Evolutionary conservation across 805 yeast genomes (phyloP).

Genomic region (Spathaspora passalidarum): DNA sequence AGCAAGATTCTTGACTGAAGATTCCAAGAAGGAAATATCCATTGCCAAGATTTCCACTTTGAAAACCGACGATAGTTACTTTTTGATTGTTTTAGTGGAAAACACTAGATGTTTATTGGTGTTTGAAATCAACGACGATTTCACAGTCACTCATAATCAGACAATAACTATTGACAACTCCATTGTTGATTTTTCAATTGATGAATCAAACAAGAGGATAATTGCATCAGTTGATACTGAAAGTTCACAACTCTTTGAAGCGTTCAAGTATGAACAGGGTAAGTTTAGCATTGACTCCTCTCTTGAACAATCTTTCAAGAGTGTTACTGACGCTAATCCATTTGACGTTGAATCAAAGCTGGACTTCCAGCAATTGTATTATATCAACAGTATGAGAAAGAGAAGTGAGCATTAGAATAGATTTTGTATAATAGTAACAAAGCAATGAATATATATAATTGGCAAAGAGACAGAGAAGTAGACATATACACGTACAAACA

Average conservation of each 20-base stretch:
- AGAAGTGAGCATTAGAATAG: slow-evolving; percentile 55
- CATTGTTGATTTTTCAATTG: slow-evolving; percentile 27
- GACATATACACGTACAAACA: too few species aligned
- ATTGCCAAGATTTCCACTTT: slow-evolving; percentile 44
- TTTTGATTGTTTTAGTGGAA: slow-evolving; percentile 48
- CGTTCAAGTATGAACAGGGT: slow-evolving; percentile 17
- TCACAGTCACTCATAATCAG: slow-evolving; percentile 27
- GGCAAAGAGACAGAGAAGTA: too few species aligned
- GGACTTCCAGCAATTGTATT: slow-evolving; percentile 49
- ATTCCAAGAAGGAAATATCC: slow-evolving; percentile 51
- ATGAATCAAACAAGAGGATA: slow-evolving; percentile 13
- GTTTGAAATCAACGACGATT: slow-evolving; percentile 26
- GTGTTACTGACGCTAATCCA: slow-evolving; percentile 20
- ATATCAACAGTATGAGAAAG: slow-evolving; percentile 50
- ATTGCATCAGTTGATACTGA: slow-evolving; percentile 33
- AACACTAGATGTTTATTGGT: slow-evolving; percentile 46
- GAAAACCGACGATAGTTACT: slow-evolving; percentile 7
- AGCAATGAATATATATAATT: too few species aligned
- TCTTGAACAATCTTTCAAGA: slow-evolving; percentile 12
- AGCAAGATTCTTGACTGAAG: slow-evolving; percentile 53
- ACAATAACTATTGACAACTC: slow-evolving; percentile 22
- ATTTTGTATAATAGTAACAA: neutral
- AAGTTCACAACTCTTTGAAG: slow-evolving; percentile 22
- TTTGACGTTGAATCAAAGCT: slow-evolving; percentile 32
- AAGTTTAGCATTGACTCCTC: slow-evolving; percentile 11